Percentiles rank a stretch among this genome's conserved stretches.
Evolutionary conservation across 805 yeast species (phyloP).

Genomic region (Yarrowia yakushimensis): DNA sequence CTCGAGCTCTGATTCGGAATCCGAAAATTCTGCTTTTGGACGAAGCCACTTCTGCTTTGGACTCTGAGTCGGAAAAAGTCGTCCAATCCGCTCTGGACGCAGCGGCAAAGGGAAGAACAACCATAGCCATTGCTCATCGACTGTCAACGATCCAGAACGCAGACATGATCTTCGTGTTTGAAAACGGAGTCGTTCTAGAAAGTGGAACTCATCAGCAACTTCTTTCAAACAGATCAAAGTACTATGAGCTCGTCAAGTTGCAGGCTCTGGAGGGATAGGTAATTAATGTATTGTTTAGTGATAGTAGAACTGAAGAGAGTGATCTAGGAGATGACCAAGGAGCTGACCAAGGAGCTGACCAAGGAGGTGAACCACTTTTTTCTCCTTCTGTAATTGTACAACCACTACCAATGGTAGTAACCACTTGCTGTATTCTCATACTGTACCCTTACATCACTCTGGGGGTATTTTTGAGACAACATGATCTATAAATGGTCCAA

Average conservation of each 20-base stretch:
- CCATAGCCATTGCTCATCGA: slow-evolving; percentile 82
- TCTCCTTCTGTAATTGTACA: too few species aligned
- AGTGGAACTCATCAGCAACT: slow-evolving; percentile 52
- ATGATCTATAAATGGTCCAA: too few species aligned
- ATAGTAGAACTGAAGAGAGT: too few species aligned
- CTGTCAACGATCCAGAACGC: slow-evolving; percentile 66
- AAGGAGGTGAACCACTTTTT: too few species aligned
- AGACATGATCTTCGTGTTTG: slow-evolving; percentile 56
- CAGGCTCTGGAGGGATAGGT: slow-evolving; percentile 38
- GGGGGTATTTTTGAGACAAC: too few species aligned
- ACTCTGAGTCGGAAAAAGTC: slow-evolving; percentile 67
- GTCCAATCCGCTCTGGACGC: slow-evolving; percentile 67
- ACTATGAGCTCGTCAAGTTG: slow-evolving; percentile 41
- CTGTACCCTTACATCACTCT: too few species aligned
- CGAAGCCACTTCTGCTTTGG: slow-evolving; percentile 66
- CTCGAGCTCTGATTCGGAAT: slow-evolving; percentile 64
- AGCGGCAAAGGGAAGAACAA: slow-evolving; percentile 70
- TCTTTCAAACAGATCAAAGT: slow-evolving; percentile 39
- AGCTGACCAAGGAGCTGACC: too few species aligned
- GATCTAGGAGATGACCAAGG: too few species aligned
- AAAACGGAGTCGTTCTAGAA: slow-evolving; percentile 61
- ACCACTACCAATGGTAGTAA: too few species aligned
- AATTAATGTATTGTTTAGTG: too few species aligned
- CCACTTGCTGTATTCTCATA: too few species aligned
- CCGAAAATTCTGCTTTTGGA: slow-evolving; percentile 63